Evolutionary conservation across 257 asterid genomes (phyloP).

Genomic region (Sherardia arvensis): DNA sequence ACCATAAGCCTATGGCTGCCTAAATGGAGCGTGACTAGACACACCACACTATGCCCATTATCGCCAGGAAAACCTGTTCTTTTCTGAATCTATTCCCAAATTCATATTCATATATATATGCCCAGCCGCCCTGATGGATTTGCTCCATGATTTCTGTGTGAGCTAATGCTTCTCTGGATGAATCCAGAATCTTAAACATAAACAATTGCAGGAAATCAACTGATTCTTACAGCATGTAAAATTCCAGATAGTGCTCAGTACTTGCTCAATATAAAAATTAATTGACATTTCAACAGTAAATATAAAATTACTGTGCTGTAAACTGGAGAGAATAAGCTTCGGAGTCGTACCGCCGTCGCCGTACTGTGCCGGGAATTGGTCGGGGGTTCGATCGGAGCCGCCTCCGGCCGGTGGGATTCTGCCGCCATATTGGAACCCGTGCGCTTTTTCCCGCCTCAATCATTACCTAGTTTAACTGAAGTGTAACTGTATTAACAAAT

Average conservation of each 20-base stretch:
- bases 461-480: background rate
- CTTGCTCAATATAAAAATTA: background rate
- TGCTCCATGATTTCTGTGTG: background rate
- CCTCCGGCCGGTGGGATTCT: background rate
- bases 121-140: background rate
- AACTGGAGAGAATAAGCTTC: background rate
- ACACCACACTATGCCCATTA: background rate
- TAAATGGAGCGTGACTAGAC: slow-evolving; percentile 1
- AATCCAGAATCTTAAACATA: background rate
- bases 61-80: background rate
- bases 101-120: background rate
- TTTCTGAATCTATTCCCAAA: background rate
- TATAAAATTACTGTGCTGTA: background rate
- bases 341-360: background rate
- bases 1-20: background rate
- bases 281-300: background rate
- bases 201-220: background rate
- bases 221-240: background rate
- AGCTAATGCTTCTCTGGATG: background rate
- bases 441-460: background rate
- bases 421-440: background rate
- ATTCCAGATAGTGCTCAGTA: too few relatives aligned
- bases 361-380: background rate
- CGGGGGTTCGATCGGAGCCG: background rate
- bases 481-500: background rate